A percentile compares a stretch with the other conserved stretches of the same genome.
Conservation (phyloP, 148 eudicot species). For the Camellia granthamiana region DNA sequence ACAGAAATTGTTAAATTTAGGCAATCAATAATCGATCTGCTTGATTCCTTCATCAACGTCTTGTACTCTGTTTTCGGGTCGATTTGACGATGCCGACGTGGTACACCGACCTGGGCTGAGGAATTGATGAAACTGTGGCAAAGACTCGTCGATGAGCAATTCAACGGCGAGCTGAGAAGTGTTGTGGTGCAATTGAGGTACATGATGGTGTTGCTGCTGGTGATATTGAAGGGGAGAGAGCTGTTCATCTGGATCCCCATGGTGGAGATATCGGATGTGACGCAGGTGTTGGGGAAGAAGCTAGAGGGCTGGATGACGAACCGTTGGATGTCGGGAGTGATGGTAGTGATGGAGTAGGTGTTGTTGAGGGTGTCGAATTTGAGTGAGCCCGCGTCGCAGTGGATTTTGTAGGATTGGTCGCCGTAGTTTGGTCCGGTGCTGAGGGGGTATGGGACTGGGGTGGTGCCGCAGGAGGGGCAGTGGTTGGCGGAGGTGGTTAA, state of each 20-base stretch:
- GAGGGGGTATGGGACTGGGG: conserved; percentile 78
- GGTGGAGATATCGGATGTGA: conserved; percentile 59
- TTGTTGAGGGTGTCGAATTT: conserved; percentile 65
- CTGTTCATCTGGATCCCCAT: conserved; percentile 65
- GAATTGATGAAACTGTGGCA: conserved; percentile 67
- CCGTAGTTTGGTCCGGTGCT: conserved; percentile 74
- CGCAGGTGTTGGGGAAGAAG: conserved; percentile 59
- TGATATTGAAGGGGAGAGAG: conserved; percentile 74
- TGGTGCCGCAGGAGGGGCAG: conserved; percentile 68
- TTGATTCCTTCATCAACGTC: too few relatives aligned
- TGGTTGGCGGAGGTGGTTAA: conserved; percentile 25
- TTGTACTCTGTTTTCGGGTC: too few relatives aligned
- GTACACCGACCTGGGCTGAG: conserved; percentile 34
- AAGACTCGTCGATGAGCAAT: conserved; percentile 63
- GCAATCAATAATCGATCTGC: too few relatives aligned
- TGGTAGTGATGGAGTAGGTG: conserved; percentile 67
- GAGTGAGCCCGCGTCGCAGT: conserved; percentile 46
- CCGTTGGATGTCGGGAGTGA: conserved; percentile 46
- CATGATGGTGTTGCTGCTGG: conserved; percentile 79
- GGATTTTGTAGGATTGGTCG: conserved; percentile 63
- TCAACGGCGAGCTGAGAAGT: conserved; percentile 58
- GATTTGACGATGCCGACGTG: too few relatives aligned
- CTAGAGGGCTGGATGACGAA: conserved; percentile 55
- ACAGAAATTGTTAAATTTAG: too few relatives aligned
- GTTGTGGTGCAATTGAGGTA: conserved; percentile 65